A percentile compares a stretch with the other conserved stretches of the same genome.
These are phyloP conservation scores for Achlya hypogyna DNA, from an alignment of 352 stramenopile species.

Conservation along the genomic window DNA sequence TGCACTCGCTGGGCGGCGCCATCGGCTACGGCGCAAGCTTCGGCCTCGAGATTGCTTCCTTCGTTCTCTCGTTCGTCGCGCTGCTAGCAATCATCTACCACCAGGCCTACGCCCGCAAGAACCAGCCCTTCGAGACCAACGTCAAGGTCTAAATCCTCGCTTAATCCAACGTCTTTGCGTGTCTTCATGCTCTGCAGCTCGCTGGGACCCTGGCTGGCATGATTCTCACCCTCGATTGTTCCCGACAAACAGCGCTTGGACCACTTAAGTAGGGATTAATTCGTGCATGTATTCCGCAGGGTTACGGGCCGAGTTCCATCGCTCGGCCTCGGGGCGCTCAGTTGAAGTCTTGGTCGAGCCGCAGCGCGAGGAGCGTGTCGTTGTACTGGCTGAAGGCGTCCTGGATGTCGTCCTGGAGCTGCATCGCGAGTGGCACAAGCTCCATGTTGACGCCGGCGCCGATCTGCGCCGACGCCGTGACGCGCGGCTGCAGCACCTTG, in stretches of 20 bases:
- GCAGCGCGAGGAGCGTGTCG: slow-evolving; percentile 77
- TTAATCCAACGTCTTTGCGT: too few species aligned
- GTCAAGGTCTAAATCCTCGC: background rate
- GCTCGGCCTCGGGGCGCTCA: slow-evolving; percentile 24
- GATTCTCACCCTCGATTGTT: too few species aligned
- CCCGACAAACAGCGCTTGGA: too few species aligned
- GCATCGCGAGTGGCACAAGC: slow-evolving; percentile 80
- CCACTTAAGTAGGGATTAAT: too few species aligned
- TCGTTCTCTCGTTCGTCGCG: background rate
- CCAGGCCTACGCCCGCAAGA: background rate
- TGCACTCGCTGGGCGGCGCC: background rate
- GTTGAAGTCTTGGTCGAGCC: slow-evolving; percentile 75
- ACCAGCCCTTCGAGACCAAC: background rate
- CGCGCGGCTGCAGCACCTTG: slow-evolving; percentile 76
- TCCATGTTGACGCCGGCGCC: slow-evolving; percentile 83
- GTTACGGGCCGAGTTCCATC: background rate
- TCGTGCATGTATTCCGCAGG: too few species aligned
- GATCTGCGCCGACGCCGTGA: slow-evolving; percentile 77
- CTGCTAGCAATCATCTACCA: background rate
- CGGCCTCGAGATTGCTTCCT: background rate
- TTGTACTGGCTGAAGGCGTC: slow-evolving; percentile 89
- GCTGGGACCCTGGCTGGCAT: too few species aligned
- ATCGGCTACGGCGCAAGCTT: background rate
- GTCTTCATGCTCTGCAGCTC: too few species aligned
- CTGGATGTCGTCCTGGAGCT: slow-evolving; percentile 86